phyloP scores from a whole-genome alignment of 805 yeast genomes.

The Dipodascus albidus region DNA sequence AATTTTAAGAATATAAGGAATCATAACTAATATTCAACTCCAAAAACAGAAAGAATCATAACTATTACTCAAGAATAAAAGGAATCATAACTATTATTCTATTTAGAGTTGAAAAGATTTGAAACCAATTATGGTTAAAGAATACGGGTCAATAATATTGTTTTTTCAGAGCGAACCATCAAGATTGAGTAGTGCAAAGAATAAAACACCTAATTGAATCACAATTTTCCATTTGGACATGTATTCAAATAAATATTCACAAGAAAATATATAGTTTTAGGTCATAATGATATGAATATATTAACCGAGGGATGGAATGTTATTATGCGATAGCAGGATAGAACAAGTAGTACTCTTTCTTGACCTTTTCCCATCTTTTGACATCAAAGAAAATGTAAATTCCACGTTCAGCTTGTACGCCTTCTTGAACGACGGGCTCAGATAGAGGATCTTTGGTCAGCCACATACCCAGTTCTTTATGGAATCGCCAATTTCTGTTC shows the following conservation, averaged over 20 bases:
- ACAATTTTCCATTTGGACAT: not conserved
- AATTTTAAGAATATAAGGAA: no score
- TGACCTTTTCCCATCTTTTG: constrained; percentile 88
- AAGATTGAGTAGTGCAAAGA: no score
- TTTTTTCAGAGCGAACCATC: no score
- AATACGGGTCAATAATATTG: no score
- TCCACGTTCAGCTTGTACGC: constrained; percentile 83
- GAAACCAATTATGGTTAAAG: no score
- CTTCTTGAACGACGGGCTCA: constrained; percentile 66
- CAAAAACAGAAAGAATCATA: no score
- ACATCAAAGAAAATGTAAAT: constrained; percentile 93
- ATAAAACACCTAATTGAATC: no score
- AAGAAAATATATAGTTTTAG: not conserved
- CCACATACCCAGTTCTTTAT: constrained; percentile 93
- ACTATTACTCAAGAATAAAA: no score
- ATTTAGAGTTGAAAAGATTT: no score
- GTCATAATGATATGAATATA: not conserved
- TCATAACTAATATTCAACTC: no score
- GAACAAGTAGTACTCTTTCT: constrained; percentile 50
- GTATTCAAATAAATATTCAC: not conserved
- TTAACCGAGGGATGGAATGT: no score
- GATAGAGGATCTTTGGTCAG: constrained; percentile 83
- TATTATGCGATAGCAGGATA: constrained; percentile 50
- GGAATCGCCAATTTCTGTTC: constrained; percentile 93
- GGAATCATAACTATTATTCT: no score